A percentile compares a stretch with the other conserved stretches of the same genome.
Evolutionary conservation across 495 filamentous ascomycete genomes (phyloP).

Genomic region (Neurospora sp.): DNA sequence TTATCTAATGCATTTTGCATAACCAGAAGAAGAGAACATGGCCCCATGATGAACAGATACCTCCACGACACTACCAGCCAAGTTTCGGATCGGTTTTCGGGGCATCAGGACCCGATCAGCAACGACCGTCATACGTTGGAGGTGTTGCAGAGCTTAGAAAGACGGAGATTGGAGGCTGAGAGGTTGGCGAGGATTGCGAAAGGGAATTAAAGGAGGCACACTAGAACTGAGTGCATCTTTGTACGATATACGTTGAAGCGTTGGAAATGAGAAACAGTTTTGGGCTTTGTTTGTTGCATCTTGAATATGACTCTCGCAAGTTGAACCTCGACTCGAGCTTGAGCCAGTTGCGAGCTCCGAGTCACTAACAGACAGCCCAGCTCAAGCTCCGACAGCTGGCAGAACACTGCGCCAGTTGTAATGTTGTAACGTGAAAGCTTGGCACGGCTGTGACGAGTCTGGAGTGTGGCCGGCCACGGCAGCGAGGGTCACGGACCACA

Average conservation of each 20-base stretch:
- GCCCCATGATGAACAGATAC: conserved; percentile 3
- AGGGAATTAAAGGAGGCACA: background rate
- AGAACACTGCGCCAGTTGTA: background rate
- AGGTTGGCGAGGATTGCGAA: conserved; percentile 1
- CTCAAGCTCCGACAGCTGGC: background rate
- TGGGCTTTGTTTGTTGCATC: background rate
- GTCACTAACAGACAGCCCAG: background rate
- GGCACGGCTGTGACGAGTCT: background rate
- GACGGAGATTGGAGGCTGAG: background rate
- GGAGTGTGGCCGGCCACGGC: background rate
- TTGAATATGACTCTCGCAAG: background rate
- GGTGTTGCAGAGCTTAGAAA: background rate
- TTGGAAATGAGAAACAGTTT: background rate
- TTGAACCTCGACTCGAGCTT: background rate
- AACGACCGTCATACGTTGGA: background rate
- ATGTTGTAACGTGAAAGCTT: background rate
- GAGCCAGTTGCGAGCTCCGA: background rate
- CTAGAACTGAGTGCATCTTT: background rate
- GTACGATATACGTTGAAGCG: background rate
- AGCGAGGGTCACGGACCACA: background rate
- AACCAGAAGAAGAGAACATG: background rate
- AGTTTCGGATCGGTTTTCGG: conserved; percentile 2
- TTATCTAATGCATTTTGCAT: background rate
- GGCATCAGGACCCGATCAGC: background rate
- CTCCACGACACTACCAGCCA: conserved; percentile 1